Base-by-base conservation (phyloP, 352 stramenopile species). In the Phytopythium oedochilum region DNA sequence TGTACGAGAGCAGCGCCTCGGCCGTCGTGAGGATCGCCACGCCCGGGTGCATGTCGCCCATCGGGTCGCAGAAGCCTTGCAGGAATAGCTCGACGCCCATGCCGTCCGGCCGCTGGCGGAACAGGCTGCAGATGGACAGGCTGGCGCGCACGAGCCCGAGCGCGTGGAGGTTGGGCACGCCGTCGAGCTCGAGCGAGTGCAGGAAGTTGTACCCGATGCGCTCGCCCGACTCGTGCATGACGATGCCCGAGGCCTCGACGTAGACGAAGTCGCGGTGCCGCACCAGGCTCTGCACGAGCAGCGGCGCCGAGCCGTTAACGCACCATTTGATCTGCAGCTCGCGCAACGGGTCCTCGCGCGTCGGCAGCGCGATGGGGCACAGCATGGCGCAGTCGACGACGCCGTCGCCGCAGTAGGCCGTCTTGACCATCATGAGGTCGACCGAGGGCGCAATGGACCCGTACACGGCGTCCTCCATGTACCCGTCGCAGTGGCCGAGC, bases 381-480 rank as follows among this genome's bases (percentile, higher is more conserved):
- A 86, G 51, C n/a, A 81, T 62, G 12, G 57, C 57, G 46, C 64
- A 70, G 53, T 86, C 74, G 23, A 78, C 68, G 29, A 82, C 54
- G 31, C 69, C 60, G 53, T 82, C 75, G n/a, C 65, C 59, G 12
- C 70, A 57, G 64, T 86, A 86, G 32, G 70, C 64, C 12, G 70
- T 73, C 49, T 76, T 73, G 61, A 82, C 66, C 48, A 66, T 71
- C 70, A 82, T 78, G 42, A 70, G 62, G 26, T 81, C 75, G 26
- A 71, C 59, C 28, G 68, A 76, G 9, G 70, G 63, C 10, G 66
- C 70, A 34, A 78, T 64, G 38, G 64, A 66, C 44, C 75, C 75
- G 57, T 86, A 86, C 48, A 83, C 74, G 31, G 72, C 67, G 53
- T 86, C 75, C 47, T 80, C 66, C 49, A 86, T 71, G 59, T 65